Conservation (phyloP, 208 protist genomes). For the Trypanosoma brucei region DNA sequence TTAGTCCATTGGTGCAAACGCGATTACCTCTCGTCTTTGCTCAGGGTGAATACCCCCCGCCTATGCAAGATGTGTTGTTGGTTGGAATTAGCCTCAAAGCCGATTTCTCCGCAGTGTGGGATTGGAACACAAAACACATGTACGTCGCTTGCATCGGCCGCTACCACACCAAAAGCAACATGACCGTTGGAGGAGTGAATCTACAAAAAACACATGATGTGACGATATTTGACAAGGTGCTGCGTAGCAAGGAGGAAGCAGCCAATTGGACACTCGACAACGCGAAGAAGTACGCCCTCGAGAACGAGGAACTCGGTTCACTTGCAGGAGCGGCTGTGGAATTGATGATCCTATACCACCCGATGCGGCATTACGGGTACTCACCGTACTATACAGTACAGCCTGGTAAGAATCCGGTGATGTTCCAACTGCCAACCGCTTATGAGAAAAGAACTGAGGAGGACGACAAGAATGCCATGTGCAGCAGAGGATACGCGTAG, state of each 20-base stretch:
- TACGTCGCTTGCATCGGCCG: conserved; percentile 57
- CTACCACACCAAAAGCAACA: conserved; percentile 30
- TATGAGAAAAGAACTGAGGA: conserved; percentile 4
- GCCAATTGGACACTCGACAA: conserved; percentile 11
- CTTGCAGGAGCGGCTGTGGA: conserved; percentile 30
- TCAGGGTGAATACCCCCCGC: conserved; percentile 11
- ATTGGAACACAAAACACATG: conserved; percentile 81
- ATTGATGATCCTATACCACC: conserved; percentile 61
- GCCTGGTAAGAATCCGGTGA: conserved; percentile 12
- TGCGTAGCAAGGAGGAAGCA: conserved; percentile 25
- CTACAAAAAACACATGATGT: conserved; percentile 43
- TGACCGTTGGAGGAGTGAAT: not conserved
- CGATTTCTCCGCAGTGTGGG: conserved; percentile 53
- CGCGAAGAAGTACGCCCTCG: conserved; percentile 44
- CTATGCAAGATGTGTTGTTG: conserved; percentile 27
- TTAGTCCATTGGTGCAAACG: conserved; percentile 23
- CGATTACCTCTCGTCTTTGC: conserved; percentile 11
- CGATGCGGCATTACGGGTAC: conserved; percentile 74
- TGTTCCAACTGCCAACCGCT: conserved; percentile 9
- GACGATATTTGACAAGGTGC: conserved; percentile 40
- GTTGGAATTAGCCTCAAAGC: conserved; percentile 30
- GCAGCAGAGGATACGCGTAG: not conserved
- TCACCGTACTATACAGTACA: conserved; percentile 38
- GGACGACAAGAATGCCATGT: conserved; percentile 4
- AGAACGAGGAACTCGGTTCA: conserved; percentile 33